Evolutionary conservation across 2,329 filamentous ascomycete genomes (phyloP).

Genomic region (Hypoxylon sp.): DNA sequence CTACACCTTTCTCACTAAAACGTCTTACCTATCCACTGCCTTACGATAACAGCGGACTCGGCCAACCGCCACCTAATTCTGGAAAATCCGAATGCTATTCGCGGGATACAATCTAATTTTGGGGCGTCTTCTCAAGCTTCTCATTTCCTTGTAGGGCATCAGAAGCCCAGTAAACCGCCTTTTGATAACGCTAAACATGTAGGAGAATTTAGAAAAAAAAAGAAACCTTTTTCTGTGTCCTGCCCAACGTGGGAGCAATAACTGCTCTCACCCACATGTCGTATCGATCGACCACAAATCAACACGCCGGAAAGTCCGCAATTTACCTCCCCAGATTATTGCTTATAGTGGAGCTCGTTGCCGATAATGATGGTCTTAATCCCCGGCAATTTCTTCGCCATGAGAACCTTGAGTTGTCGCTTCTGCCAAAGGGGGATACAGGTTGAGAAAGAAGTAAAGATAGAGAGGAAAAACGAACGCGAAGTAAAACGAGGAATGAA

Average conservation of each 20-base stretch:
- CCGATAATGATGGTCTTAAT: constrained; percentile 32
- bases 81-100: constrained; percentile 61
- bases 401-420: constrained; percentile 30
- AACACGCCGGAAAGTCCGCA: constrained; percentile 20
- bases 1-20: constrained; percentile 35
- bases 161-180: constrained; percentile 25
- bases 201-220: constrained; percentile 27
- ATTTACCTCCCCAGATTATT: constrained; percentile 24
- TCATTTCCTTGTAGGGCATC: constrained; percentile 49
- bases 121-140: constrained; percentile 54
- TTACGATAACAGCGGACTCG: constrained; percentile 43
- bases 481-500: constrained; percentile 21
- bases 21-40: constrained; percentile 31
- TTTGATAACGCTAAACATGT: constrained; percentile 35
- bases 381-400: constrained; percentile 31
- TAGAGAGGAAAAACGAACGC: constrained; percentile 28
- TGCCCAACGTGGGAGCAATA: constrained; percentile 24
- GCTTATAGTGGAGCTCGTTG: constrained; percentile 31
- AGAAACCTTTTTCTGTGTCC: constrained; percentile 30
- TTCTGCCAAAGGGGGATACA: constrained; percentile 35
- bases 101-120: constrained; percentile 59
- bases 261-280: constrained; percentile 21
- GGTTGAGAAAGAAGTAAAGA: constrained; percentile 23
- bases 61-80: constrained; percentile 53
- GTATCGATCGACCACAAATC: constrained; percentile 26